These are phyloP conservation scores for Penicillium goetzii DNA, from an alignment of 495 filamentous ascomycete species.

Conservation along the genomic window DNA sequence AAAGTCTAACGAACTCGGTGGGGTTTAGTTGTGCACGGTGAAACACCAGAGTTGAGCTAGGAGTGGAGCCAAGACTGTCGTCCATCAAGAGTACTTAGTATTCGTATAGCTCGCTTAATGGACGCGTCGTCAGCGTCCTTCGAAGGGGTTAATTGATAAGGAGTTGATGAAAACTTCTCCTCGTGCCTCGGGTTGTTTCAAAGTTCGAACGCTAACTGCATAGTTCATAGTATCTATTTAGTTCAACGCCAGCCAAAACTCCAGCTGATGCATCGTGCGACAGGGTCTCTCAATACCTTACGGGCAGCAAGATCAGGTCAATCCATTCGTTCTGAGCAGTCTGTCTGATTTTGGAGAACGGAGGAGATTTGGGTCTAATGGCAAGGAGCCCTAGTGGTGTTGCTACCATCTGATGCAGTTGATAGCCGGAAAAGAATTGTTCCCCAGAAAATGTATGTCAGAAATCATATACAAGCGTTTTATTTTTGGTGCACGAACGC, in stretches of 20 bases:
- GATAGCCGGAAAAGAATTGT: not conserved
- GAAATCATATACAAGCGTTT: conserved; percentile 27
- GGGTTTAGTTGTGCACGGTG: conserved; percentile 15
- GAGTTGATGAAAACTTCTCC: not conserved
- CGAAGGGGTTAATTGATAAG: not conserved
- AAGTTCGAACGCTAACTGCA: not conserved
- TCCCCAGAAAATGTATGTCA: not conserved
- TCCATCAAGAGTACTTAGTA: not conserved
- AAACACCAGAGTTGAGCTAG: not conserved
- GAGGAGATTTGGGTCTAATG: too few species aligned
- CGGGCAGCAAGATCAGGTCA: too few species aligned
- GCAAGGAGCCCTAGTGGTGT: too few species aligned
- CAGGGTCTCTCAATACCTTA: too few species aligned
- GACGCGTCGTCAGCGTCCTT: not conserved
- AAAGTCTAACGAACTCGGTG: conserved; percentile 19
- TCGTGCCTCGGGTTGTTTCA: not conserved
- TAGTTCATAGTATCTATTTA: not conserved
- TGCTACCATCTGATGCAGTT: too few species aligned
- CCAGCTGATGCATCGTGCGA: too few species aligned
- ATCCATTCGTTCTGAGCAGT: too few species aligned
- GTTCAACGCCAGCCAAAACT: not conserved
- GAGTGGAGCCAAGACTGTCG: not conserved
- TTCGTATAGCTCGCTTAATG: conserved; percentile 1
- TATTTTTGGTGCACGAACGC: conserved; percentile 34
- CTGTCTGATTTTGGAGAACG: too few species aligned